Percentiles rank a stretch among this genome's conserved stretches.
phyloP scores from a whole-genome alignment of 768 basidiomycete species.

The Agrocybe praecox region DNA sequence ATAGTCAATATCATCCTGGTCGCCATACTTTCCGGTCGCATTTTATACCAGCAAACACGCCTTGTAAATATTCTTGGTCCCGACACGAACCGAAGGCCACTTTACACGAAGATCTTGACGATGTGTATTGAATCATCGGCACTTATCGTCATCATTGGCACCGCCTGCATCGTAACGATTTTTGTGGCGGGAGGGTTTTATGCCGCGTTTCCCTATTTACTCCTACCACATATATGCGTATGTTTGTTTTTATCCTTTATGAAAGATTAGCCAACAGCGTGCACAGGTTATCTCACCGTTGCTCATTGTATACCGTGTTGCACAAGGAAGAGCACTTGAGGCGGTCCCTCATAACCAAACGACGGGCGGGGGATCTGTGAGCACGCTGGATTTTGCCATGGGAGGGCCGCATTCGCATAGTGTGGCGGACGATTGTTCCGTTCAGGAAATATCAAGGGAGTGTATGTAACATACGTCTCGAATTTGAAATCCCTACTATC shows the following conservation, averaged over 20 bases:
- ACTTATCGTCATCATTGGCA: neutral
- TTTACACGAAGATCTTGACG: neutral
- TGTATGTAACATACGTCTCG: no score
- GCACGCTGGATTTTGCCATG: no score
- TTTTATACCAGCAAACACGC: neutral
- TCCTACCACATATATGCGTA: slow-evolving; percentile 6
- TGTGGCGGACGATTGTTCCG: neutral
- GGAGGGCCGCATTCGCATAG: no score
- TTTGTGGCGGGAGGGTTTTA: neutral
- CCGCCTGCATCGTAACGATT: neutral
- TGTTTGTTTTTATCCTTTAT: neutral
- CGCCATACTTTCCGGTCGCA: neutral
- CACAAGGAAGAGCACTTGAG: neutral
- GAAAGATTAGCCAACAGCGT: neutral
- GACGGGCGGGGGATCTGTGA: no score
- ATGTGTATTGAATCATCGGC: slow-evolving; percentile 6
- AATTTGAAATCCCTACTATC: neutral
- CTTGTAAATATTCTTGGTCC: neutral
- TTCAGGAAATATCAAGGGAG: neutral
- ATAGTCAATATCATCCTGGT: neutral
- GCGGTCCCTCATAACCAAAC: neutral
- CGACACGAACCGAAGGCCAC: neutral
- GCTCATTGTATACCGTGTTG: slow-evolving; percentile 2
- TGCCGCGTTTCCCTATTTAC: neutral
- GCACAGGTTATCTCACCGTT: slow-evolving; percentile 3